Evolutionary conservation across 2,329 filamentous ascomycete genomes (phyloP), one percentile per base, ranked within the genome.

Genomic region (Cercospora citrullina): DNA sequence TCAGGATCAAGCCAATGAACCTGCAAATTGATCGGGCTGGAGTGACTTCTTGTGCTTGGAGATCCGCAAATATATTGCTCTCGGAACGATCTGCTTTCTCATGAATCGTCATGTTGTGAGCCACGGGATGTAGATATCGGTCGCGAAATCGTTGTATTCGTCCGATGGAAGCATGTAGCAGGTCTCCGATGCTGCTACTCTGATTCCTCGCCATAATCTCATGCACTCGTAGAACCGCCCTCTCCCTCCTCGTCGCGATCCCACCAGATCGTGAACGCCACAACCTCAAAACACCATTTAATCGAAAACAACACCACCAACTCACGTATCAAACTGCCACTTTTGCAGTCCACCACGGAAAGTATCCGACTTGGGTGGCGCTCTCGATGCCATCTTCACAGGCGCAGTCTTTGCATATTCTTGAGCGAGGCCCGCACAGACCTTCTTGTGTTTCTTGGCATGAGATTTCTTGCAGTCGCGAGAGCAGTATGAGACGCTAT

Each of bases 401-500:
- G 78, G 77, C 60, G 79, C 75, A 51, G 72, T 74, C 63, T 79
- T 79, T 9, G 76, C 73, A 42, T 80, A 80, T 69, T 79, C 79
- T 66, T 81, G 79, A 12, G 79, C 79, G 21, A 79, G 71, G 3
- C 69, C 70, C 5, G 79, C 76, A 69, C 80, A 81, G 36, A 76
- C 74, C 67, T 80, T 80, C 74, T 81, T 81, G 72, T 81, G 80
- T 51, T 74, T 69, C 65, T 80, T 81, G 69, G 76, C 74, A 39
- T 77, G 72, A 23, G 77, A 76, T 69, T 81, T 81, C 65, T 79
- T 79, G 73, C 79, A 81, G 31, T 81, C 78, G 23, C 80, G 78
- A 7, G 74, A 77, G 72, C 80, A 81, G 71, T 81, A 81, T 6
- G 69, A 64, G 14, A 78, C 75, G 63, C 75, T 79, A 66, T 81